Evolutionary conservation across 2,329 filamentous ascomycete genomes (phyloP).

Genomic region (Microdochium nivale): DNA sequence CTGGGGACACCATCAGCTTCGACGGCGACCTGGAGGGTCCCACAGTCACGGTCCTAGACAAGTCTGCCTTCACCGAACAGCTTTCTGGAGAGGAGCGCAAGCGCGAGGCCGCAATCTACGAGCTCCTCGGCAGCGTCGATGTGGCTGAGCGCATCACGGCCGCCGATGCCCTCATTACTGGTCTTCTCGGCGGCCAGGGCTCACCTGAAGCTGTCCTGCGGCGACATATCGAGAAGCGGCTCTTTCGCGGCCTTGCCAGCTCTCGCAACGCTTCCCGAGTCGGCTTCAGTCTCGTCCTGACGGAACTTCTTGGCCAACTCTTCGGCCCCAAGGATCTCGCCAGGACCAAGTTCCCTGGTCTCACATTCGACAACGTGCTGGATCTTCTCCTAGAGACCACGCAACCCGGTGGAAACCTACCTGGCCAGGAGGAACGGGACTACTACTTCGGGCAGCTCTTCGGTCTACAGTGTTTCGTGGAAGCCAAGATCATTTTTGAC

Average conservation of each 20-base stretch:
- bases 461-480: slow-evolving; percentile 76
- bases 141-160: slow-evolving; percentile 45
- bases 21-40: slow-evolving; percentile 7
- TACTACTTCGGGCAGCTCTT: slow-evolving; percentile 80
- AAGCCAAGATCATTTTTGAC: slow-evolving; percentile 63
- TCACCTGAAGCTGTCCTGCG: slow-evolving; percentile 44
- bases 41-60: slow-evolving; percentile 20
- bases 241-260: slow-evolving; percentile 85
- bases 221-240: slow-evolving; percentile 53
- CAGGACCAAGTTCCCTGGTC: slow-evolving; percentile 36
- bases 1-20: slow-evolving; percentile 10
- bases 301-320: slow-evolving; percentile 68
- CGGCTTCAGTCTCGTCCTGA: slow-evolving; percentile 82
- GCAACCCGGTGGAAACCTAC: slow-evolving; percentile 41
- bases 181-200: slow-evolving; percentile 40
- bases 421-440: slow-evolving; percentile 73
- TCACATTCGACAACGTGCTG: slow-evolving; percentile 48
- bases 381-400: slow-evolving; percentile 47
- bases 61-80: slow-evolving; percentile 41
- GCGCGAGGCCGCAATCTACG: slow-evolving; percentile 51
- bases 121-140: slow-evolving; percentile 53
- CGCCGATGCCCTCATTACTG: slow-evolving; percentile 48
- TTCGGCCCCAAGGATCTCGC: slow-evolving; percentile 43
- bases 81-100: slow-evolving; percentile 44
- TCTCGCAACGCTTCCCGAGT: slow-evolving; percentile 80